phyloP scores from a whole-genome alignment of 2,329 filamentous ascomycete genomes.

The Mollisia scopiformis region DNA sequence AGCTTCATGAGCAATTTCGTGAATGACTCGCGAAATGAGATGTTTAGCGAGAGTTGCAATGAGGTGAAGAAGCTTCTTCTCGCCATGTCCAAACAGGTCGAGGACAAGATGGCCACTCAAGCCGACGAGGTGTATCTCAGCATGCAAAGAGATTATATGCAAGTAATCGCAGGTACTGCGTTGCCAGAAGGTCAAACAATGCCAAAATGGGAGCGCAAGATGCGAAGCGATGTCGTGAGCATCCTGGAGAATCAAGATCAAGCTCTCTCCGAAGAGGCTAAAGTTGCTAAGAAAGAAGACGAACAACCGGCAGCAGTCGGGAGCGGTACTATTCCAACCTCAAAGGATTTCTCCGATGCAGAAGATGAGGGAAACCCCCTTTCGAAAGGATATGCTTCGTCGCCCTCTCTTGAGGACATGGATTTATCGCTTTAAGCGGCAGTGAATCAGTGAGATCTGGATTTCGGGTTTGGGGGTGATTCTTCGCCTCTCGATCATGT shows the following conservation, averaged over 20 bases:
- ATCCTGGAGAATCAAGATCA: constrained; percentile 13
- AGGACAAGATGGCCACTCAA: constrained; percentile 31
- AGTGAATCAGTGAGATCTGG: too few relatives aligned
- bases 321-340: too few relatives aligned
- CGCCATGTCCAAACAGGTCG: constrained; percentile 37
- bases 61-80: constrained; percentile 45
- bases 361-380: too few relatives aligned
- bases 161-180: constrained; percentile 33
- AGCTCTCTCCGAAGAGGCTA: neutral
- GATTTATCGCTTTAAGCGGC: too few relatives aligned
- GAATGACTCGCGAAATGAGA: constrained; percentile 40
- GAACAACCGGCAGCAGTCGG: too few relatives aligned
- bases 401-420: too few relatives aligned
- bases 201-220: constrained; percentile 33
- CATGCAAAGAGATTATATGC: constrained; percentile 38
- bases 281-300: neutral
- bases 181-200: constrained; percentile 28
- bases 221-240: constrained; percentile 29
- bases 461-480: too few relatives aligned
- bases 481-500: too few relatives aligned
- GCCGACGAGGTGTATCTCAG: constrained; percentile 35
- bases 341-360: too few relatives aligned
- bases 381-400: too few relatives aligned
- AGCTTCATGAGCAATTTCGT: constrained; percentile 49
- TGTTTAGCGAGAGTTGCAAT: constrained; percentile 52